Conservation (phyloP, 495 filamentous ascomycete species). For the Aspergillus biplanus region DNA sequence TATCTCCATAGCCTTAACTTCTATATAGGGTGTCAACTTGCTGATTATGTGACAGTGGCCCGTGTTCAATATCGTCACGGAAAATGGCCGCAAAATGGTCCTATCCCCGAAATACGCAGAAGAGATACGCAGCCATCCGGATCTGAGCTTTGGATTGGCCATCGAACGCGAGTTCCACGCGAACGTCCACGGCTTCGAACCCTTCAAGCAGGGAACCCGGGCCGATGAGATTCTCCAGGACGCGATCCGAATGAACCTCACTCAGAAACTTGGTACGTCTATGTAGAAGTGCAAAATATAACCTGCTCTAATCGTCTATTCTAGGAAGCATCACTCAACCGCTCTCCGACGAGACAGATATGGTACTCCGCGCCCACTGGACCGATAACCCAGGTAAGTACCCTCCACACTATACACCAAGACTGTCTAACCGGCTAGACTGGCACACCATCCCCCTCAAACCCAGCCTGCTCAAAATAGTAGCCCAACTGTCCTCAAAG, state of each 20-base stretch:
- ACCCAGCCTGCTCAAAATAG: slow-evolving; percentile 31
- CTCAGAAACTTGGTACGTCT: slow-evolving; percentile 21
- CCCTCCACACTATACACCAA: neutral
- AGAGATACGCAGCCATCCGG: slow-evolving; percentile 27
- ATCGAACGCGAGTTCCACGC: slow-evolving; percentile 18
- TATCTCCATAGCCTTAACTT: neutral
- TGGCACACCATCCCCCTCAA: slow-evolving; percentile 10
- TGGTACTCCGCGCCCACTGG: slow-evolving; percentile 17
- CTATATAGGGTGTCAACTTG: neutral
- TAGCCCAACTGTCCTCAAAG: slow-evolving; percentile 54
- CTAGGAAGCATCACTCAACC: slow-evolving; percentile 21
- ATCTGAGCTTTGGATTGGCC: slow-evolving; percentile 15
- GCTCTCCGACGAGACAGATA: slow-evolving; percentile 22
- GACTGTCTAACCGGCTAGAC: neutral
- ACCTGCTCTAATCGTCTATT: too few species aligned
- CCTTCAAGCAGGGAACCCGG: slow-evolving; percentile 26
- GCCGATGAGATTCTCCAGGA: slow-evolving; percentile 19
- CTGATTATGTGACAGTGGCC: slow-evolving; percentile 11
- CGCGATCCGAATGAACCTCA: slow-evolving; percentile 26
- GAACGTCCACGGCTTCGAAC: slow-evolving; percentile 44
- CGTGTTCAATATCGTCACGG: slow-evolving; percentile 20
- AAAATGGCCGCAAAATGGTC: slow-evolving; percentile 23
- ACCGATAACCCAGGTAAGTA: slow-evolving; percentile 20
- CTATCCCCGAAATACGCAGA: slow-evolving; percentile 24
- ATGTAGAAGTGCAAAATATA: neutral